Evolutionary conservation across 306 rosid genomes (phyloP).

Genomic region (Fragaria iinumae): DNA sequence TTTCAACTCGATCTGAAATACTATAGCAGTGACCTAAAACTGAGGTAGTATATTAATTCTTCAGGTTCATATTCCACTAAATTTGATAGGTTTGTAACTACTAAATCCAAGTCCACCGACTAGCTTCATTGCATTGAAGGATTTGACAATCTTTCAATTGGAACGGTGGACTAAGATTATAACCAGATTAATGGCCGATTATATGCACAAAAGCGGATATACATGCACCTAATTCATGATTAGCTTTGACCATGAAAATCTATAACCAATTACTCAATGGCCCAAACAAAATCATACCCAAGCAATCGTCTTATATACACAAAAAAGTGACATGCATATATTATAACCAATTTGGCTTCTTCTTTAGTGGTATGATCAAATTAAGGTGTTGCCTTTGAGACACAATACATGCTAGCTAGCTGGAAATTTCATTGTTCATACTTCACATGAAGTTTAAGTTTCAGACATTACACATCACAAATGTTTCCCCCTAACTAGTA

Average conservation of each 20-base stretch:
- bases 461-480: background rate
- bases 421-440: background rate
- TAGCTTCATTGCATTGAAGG: background rate
- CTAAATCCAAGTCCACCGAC: background rate
- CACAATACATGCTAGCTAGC: background rate
- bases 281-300: background rate
- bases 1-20: background rate
- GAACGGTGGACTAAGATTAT: background rate
- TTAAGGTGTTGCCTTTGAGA: background rate
- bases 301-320: background rate
- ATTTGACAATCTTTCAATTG: background rate
- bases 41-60: background rate
- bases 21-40: background rate
- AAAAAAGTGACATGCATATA: background rate
- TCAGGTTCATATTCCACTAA: background rate
- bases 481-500: background rate
- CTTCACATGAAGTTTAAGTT: background rate
- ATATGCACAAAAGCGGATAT: background rate
- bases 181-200: background rate
- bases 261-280: background rate
- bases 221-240: background rate
- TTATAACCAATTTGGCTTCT: background rate
- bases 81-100: background rate
- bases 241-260: constrained; percentile 7
- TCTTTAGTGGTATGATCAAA: background rate